A percentile compares a stretch with the other conserved stretches of the same genome.
Conservation (phyloP, 2,329 filamentous ascomycete species). For the Colletotrichum liaoningense region DNA sequence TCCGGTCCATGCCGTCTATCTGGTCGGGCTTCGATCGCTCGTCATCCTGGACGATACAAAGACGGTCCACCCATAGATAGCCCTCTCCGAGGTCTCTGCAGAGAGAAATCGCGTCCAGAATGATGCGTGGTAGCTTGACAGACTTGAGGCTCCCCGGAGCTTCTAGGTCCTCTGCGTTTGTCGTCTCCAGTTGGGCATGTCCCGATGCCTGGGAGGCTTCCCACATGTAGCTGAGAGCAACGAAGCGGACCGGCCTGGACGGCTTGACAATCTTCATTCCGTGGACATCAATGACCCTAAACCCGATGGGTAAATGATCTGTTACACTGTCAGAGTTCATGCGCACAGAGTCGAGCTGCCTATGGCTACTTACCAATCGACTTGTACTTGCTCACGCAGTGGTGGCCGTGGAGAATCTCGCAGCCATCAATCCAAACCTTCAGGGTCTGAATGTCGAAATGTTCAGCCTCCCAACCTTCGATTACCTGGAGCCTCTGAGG, state of each 20-base stretch:
- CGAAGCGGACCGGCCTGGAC: constrained; percentile 49
- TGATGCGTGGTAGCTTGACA: constrained; percentile 49
- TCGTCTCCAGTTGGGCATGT: constrained; percentile 18
- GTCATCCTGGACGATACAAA: constrained; percentile 58
- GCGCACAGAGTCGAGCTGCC: neutral
- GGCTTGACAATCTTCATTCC: constrained; percentile 50
- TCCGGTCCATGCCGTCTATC: constrained; percentile 55
- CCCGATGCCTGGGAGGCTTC: constrained; percentile 11
- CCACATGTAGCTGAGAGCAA: constrained; percentile 58
- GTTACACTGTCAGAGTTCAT: neutral
- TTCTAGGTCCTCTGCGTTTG: constrained; percentile 44
- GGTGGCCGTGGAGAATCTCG: neutral
- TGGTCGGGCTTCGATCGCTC: constrained; percentile 50
- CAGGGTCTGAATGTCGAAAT: neutral
- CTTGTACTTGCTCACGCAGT: neutral
- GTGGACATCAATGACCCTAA: constrained; percentile 49
- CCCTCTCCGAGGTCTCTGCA: constrained; percentile 53
- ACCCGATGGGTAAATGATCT: neutral
- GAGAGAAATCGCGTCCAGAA: constrained; percentile 56
- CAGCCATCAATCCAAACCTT: constrained; percentile 16
- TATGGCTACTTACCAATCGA: constrained; percentile 1
- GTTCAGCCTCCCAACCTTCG: constrained; percentile 4
- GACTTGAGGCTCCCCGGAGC: neutral
- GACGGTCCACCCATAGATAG: constrained; percentile 58
- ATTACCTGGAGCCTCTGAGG: neutral